Percentiles rank a stretch among this genome's conserved stretches.
These are phyloP conservation scores for Backusella liffmaniae DNA, from an alignment of 192 early-diverging fungal genomes.

Conservation along the genomic window DNA sequence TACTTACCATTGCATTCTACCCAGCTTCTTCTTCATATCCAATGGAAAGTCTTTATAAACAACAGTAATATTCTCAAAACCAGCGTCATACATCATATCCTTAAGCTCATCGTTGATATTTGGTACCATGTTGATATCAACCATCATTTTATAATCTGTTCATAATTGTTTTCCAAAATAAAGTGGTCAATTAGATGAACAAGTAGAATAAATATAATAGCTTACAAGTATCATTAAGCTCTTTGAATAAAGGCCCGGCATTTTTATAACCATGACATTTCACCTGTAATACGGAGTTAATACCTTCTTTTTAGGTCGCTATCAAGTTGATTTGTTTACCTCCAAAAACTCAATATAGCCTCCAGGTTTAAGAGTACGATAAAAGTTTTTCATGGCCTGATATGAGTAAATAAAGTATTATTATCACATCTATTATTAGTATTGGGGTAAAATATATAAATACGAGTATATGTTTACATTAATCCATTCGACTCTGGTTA, in stretches of 20 bases:
- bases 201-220: no score
- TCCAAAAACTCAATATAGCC: constrained; percentile 32
- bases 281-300: neutral
- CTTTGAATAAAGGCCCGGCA: neutral
- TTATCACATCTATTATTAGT: no score
- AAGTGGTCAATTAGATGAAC: neutral
- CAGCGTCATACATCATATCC: neutral
- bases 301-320: neutral
- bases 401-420: neutral
- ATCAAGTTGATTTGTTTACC: neutral
- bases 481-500: constrained; percentile 26
- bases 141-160: neutral
- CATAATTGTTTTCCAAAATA: neutral
- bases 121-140: neutral
- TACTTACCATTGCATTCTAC: constrained; percentile 7
- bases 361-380: constrained; percentile 28
- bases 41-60: neutral
- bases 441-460: neutral
- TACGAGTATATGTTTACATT: neutral
- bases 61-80: neutral
- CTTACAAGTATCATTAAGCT: neutral
- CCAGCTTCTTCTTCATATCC: neutral
- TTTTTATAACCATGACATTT: neutral
- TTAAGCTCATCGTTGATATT: neutral
- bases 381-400: constrained; percentile 22